These are phyloP conservation scores for cucumber (Cucumis sativus) DNA, from an alignment of 306 rosid genomes.

Conservation along the genomic window Cucumber_9930_V3 NC_026655.2:16958501-16959000, in stretches of 20 bases:
- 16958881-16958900: not conserved
- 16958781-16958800: not conserved
- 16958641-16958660: constrained; percentile 6
- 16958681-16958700: not conserved
- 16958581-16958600: not conserved
- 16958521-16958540: not conserved
- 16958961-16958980: not conserved
- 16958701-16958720: not conserved
- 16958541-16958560: not conserved
- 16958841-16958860: not conserved
- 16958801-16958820: not conserved
- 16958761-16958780: not conserved
- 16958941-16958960: not conserved
- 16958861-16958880: not conserved
- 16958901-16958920: not conserved
- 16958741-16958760: not conserved
- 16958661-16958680: not conserved
- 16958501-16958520: not conserved
- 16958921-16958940: not conserved
- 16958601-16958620: constrained; percentile 2
- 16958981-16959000: too few relatives aligned
- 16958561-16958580: not conserved
- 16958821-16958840: not conserved
- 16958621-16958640: constrained; percentile 1
- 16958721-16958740: not conserved